phyloP scores from a whole-genome alignment of 2,329 filamentous ascomycete species.

The Beauveria sp. region DNA sequence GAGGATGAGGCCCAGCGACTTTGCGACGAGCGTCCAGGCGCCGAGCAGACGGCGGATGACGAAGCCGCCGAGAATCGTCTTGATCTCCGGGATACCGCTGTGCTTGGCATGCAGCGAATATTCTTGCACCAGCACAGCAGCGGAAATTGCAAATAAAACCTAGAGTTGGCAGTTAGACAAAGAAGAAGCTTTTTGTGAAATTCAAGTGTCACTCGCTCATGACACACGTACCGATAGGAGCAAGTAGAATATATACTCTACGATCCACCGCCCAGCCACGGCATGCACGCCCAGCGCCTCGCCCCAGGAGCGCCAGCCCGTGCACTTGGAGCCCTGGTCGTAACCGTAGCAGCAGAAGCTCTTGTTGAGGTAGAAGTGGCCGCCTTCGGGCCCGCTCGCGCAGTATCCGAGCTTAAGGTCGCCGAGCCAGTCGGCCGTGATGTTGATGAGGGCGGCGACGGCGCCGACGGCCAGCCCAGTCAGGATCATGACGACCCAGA shows the following conservation, averaged over 20 bases:
- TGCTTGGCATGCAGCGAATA: slow-evolving; percentile 87
- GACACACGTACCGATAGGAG: slow-evolving; percentile 62
- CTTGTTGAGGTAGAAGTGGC: slow-evolving; percentile 84
- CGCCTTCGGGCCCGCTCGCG: slow-evolving; percentile 64
- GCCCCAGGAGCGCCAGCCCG: slow-evolving; percentile 84
- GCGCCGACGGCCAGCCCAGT: slow-evolving; percentile 78
- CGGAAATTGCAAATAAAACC: slow-evolving; percentile 69
- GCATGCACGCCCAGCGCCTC: slow-evolving; percentile 60
- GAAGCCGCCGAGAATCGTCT: slow-evolving; percentile 89
- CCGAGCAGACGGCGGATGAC: slow-evolving; percentile 84
- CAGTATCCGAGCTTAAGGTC: slow-evolving; percentile 91
- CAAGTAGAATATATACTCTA: slow-evolving; percentile 83
- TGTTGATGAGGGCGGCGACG: slow-evolving; percentile 81
- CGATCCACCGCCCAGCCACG: slow-evolving; percentile 64
- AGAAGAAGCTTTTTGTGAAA: no score
- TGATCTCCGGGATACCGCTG: slow-evolving; percentile 95
- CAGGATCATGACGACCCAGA: slow-evolving; percentile 82
- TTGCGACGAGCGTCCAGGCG: slow-evolving; percentile 79
- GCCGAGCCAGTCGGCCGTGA: slow-evolving; percentile 86
- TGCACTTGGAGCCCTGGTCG: slow-evolving; percentile 71
- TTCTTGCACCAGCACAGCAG: slow-evolving; percentile 71
- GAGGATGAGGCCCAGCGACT: slow-evolving; percentile 83
- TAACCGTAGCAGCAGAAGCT: slow-evolving; percentile 92
- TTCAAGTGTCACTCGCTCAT: background rate
- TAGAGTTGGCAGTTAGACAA: slow-evolving; percentile 23